Percentiles rank a stretch among this genome's conserved stretches.
phyloP scores from a whole-genome alignment of 2,329 filamentous ascomycete species.

The Fusarium graminum region DNA sequence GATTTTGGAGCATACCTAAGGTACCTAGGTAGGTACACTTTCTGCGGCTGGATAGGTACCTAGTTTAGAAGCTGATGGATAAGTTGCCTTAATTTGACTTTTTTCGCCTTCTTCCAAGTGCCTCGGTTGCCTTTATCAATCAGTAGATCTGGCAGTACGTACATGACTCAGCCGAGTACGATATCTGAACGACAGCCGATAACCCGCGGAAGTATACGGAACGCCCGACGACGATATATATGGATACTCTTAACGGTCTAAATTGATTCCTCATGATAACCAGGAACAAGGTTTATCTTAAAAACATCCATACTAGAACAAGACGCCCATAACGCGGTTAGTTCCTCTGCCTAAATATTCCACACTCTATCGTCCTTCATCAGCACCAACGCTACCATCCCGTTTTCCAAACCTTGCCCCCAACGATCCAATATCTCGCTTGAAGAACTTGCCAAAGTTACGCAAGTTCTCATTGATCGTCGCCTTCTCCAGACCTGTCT shows the following conservation, averaged over 20 bases:
- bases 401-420: conserved; percentile 79
- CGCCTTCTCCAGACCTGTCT: conserved; percentile 67
- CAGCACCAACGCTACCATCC: conserved; percentile 57
- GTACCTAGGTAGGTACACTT: no score
- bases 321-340: conserved; percentile 5
- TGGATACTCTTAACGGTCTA: background rate
- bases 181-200: conserved; percentile 2
- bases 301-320: conserved; percentile 6
- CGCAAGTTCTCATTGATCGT: conserved; percentile 94
- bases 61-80: conserved; percentile 31
- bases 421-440: conserved; percentile 83
- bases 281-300: conserved; percentile 14
- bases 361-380: conserved; percentile 44
- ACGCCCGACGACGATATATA: background rate
- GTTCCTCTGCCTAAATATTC: conserved; percentile 7
- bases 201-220: conserved; percentile 7
- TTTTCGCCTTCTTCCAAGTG: conserved; percentile 3
- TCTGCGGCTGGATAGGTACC: background rate
- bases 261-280: conserved; percentile 43
- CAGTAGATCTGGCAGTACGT: conserved; percentile 5
- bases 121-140: conserved; percentile 36
- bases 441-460: conserved; percentile 97
- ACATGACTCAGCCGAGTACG: conserved; percentile 18
- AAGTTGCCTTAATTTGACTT: conserved; percentile 2
- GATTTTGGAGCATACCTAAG: background rate